These are phyloP conservation scores for Naganishia liquefaciens DNA, from an alignment of 1,284 basidiomycete species.

Conservation along the genomic window DNA sequence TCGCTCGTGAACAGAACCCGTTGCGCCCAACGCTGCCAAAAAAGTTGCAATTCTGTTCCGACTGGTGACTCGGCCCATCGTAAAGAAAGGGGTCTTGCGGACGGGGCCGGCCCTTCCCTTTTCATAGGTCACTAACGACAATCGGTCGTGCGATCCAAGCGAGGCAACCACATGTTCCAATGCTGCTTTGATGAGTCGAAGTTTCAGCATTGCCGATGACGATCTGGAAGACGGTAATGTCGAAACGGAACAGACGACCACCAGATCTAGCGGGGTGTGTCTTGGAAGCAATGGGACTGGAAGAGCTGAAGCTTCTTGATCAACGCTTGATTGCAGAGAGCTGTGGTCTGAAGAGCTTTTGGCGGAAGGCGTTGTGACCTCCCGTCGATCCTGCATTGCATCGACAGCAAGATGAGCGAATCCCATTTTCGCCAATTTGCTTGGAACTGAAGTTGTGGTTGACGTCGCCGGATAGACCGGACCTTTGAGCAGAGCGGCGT, in stretches of 20 bases:
- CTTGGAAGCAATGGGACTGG: slow-evolving; percentile 61
- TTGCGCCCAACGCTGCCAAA: slow-evolving; percentile 64
- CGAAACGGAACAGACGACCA: slow-evolving; percentile 86
- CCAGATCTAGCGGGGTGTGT: slow-evolving; percentile 86
- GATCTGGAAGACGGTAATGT: slow-evolving; percentile 73
- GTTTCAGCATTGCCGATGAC: slow-evolving; percentile 76
- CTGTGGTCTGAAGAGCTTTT: neutral
- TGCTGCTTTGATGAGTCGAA: slow-evolving; percentile 78
- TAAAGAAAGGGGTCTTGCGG: slow-evolving; percentile 84
- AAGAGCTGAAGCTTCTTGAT: neutral
- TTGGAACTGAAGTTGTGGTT: slow-evolving; percentile 27
- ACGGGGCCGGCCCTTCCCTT: slow-evolving; percentile 71
- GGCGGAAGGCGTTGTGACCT: neutral
- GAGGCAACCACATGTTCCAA: slow-evolving; percentile 80
- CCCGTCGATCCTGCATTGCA: slow-evolving; percentile 6
- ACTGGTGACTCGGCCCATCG: slow-evolving; percentile 68
- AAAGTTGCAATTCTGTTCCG: slow-evolving; percentile 71
- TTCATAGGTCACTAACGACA: slow-evolving; percentile 86
- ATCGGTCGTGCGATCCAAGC: slow-evolving; percentile 70
- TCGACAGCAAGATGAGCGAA: slow-evolving; percentile 19
- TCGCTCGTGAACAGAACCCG: slow-evolving; percentile 42
- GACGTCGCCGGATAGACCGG: slow-evolving; percentile 32
- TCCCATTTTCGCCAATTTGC: slow-evolving; percentile 34
- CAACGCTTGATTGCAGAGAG: neutral
- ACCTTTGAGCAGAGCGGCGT: neutral